These are phyloP conservation scores for Herpotrichia juniperi DNA, from an alignment of 2,329 filamentous ascomycete genomes.

Conservation along the genomic window DNA sequence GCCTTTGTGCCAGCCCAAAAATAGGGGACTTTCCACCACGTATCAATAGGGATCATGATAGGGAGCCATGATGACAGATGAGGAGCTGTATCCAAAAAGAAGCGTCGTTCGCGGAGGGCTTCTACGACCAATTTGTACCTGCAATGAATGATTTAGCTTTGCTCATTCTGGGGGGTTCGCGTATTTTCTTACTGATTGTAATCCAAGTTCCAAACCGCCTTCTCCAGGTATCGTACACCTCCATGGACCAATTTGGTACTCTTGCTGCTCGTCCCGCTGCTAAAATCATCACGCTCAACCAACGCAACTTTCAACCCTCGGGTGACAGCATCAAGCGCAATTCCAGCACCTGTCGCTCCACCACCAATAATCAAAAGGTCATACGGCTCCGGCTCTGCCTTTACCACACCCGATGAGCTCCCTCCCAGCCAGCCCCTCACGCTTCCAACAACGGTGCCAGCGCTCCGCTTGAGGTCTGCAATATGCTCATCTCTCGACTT, in stretches of 20 bases:
- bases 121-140: slow-evolving; percentile 76
- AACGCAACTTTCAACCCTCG: slow-evolving; percentile 79
- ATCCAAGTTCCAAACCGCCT: slow-evolving; percentile 84
- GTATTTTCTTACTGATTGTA: slow-evolving; percentile 68
- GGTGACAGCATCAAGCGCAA: slow-evolving; percentile 81
- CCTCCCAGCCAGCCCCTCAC: slow-evolving; percentile 46
- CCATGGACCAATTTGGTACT: slow-evolving; percentile 88
- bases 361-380: slow-evolving; percentile 81
- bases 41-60: slow-evolving; percentile 81
- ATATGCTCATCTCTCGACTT: slow-evolving; percentile 70
- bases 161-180: background rate
- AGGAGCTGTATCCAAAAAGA: slow-evolving; percentile 81
- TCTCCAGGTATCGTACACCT: slow-evolving; percentile 83
- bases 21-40: slow-evolving; percentile 84
- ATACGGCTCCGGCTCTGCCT: slow-evolving; percentile 62
- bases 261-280: slow-evolving; percentile 81
- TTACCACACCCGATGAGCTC: slow-evolving; percentile 27
- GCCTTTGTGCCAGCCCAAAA: slow-evolving; percentile 80
- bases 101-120: slow-evolving; percentile 80
- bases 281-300: slow-evolving; percentile 84
- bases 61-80: slow-evolving; percentile 82
- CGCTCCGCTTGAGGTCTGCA: slow-evolving; percentile 61
- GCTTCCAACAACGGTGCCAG: slow-evolving; percentile 44
- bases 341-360: slow-evolving; percentile 79
- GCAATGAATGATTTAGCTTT: slow-evolving; percentile 13